Evolutionary conservation across 176 grass and related monocot genomes (phyloP).

Genomic region (Oryza meridionalis): DNA sequence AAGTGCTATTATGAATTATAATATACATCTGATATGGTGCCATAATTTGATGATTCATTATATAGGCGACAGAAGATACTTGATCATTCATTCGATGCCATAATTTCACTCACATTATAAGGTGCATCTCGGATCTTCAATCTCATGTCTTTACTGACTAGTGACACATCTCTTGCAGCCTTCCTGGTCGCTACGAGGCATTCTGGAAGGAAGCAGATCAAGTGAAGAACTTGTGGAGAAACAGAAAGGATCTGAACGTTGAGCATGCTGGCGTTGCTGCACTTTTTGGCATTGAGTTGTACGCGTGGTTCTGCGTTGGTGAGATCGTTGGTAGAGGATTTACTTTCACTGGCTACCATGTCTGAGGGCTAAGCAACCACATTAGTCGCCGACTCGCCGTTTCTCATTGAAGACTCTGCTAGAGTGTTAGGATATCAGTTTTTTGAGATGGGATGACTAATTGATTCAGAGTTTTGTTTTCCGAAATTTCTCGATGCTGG

Average conservation of each 20-base stretch:
- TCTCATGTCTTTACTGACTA: background rate
- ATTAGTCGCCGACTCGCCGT: background rate
- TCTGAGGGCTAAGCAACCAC: constrained; percentile 40
- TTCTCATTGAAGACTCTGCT: constrained; percentile 12
- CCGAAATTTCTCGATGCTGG: constrained; percentile 20
- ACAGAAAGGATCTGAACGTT: constrained; percentile 66
- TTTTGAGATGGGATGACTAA: constrained; percentile 7
- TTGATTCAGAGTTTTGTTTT: constrained; percentile 22
- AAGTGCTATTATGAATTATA: background rate
- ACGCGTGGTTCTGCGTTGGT: constrained; percentile 73
- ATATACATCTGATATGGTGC: background rate
- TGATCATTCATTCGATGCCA: background rate
- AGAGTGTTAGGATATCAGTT: constrained; percentile 1
- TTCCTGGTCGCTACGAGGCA: constrained; percentile 72
- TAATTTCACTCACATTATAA: background rate
- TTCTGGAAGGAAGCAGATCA: constrained; percentile 84
- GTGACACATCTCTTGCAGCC: constrained; percentile 38
- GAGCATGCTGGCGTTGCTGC: constrained; percentile 76
- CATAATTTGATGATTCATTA: background rate
- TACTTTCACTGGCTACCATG: constrained; percentile 83
- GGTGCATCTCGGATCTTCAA: background rate
- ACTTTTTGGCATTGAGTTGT: constrained; percentile 79
- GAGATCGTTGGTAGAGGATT: constrained; percentile 86
- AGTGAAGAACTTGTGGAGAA: constrained; percentile 68
- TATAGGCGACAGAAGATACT: background rate